phyloP scores from a whole-genome alignment of 306 rosid genomes.

The Urtica urens region DNA sequence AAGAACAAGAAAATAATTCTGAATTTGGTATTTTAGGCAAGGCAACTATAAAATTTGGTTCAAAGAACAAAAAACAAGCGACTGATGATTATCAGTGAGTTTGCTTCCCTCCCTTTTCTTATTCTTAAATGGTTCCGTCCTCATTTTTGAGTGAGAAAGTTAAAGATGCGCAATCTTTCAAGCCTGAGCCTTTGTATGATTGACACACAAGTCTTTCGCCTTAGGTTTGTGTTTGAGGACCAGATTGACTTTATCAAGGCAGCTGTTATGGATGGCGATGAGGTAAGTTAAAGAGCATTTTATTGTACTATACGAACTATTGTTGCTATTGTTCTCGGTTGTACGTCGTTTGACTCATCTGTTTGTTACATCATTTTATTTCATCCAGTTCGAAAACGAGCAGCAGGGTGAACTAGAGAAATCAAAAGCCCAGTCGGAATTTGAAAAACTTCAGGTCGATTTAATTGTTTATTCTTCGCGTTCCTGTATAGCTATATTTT shows the following conservation, averaged over 20 bases:
- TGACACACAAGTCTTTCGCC: conserved; percentile 15
- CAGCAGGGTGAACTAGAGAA: conserved; percentile 40
- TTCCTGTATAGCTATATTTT: neutral
- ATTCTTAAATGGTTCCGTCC: no score
- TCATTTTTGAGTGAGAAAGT: neutral
- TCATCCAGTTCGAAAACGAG: conserved; percentile 46
- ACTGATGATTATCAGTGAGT: conserved; percentile 87
- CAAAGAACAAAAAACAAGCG: conserved; percentile 66
- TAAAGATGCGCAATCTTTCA: conserved; percentile 6
- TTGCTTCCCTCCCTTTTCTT: conserved; percentile 4
- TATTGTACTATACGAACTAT: neutral
- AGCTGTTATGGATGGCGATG: conserved; percentile 81
- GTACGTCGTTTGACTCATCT: neutral
- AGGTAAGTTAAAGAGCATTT: conserved; percentile 31
- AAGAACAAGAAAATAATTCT: conserved; percentile 5
- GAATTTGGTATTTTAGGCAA: conserved; percentile 44
- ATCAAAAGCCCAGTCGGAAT: conserved; percentile 54
- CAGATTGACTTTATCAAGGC: conserved; percentile 92
- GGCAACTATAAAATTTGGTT: conserved; percentile 70
- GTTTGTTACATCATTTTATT: conserved; percentile 2
- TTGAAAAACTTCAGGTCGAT: conserved; percentile 85
- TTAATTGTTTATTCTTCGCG: neutral
- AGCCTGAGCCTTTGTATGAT: conserved; percentile 2
- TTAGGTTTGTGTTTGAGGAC: conserved; percentile 82
- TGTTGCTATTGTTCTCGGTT: neutral